A percentile compares a stretch with the other conserved stretches of the same genome.
Conservation (phyloP, 768 basidiomycete genomes). For the Hemileccinum impolitum region DNA sequence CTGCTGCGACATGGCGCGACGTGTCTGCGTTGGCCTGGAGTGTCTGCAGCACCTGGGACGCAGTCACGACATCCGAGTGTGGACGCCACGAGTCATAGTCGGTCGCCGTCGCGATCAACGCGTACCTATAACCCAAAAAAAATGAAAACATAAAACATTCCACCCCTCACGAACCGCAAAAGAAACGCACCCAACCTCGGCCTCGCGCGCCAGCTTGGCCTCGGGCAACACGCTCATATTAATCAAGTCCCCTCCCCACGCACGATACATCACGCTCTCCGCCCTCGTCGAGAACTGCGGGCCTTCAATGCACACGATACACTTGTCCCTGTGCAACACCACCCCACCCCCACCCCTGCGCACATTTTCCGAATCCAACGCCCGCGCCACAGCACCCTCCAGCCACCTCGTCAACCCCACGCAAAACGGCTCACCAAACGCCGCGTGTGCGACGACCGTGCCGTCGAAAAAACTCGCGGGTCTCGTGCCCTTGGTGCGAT, state of each 20-base stretch:
- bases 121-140: conserved; percentile 63
- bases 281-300: conserved; percentile 98
- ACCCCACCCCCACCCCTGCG: conserved; percentile 49
- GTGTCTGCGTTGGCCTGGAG: conserved; percentile 85
- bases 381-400: conserved; percentile 58
- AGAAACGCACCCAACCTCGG: conserved; percentile 74
- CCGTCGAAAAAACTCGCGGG: conserved; percentile 85
- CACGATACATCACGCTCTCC: conserved; percentile 90
- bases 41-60: conserved; percentile 87
- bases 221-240: conserved; percentile 98
- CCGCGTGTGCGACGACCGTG: conserved; percentile 83
- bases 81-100: conserved; percentile 97
- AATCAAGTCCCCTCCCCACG: conserved; percentile 90
- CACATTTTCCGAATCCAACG: conserved; percentile 38
- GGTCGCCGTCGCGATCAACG: conserved; percentile 84
- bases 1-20: conserved; percentile 69
- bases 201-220: conserved; percentile 95
- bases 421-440: conserved; percentile 93
- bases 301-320: conserved; percentile 95
- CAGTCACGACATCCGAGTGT: conserved; percentile 77
- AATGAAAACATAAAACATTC: too few relatives aligned
- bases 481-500: conserved; percentile 93
- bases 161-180: too few relatives aligned
- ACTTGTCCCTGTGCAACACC: conserved; percentile 76
- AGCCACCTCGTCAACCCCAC: conserved; percentile 61